Base-by-base conservation (phyloP, 352 stramenopile genomes). In the Aphanomyces invadans region DNA sequence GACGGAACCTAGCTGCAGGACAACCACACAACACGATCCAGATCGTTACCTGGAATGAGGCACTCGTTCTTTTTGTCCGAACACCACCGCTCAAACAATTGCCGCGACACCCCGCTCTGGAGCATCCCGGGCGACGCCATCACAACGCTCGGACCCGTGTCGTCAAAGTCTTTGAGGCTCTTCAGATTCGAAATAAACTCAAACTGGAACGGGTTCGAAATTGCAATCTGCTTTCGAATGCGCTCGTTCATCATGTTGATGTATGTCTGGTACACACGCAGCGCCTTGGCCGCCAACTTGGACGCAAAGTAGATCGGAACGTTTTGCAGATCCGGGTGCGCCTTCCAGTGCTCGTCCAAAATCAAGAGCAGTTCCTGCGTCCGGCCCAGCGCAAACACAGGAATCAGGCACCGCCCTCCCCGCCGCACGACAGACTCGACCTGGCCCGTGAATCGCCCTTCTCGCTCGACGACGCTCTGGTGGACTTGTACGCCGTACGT, bases 221-320 rank as follows among this genome's bases (percentile, higher is more conserved):
- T 90, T 56, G 98, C 95, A 78, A 99, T 99, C 76, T 98, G 95
- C 72, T 96, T 95, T 52, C 88, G 85, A 49, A 96, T 98, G 63
- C 97, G 86, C 7, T 96, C 88, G 79, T 99, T 99, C 97, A 99
- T 99, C 95, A 99, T 99, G 74, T 99, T 99, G 62, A 99, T 97
- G 77, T 99, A 99, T 19, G 95, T 99, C 74, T 99, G 95, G 84
- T 99, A 99, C 23, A 99, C 95, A 36, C 97, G 83, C 69, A 99
- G 76, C 3, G 96, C 95, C 70, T 98, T 95, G 23, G 83, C 92
- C 7, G 96, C 96, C 51, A 99, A 73, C 60, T 98, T 98, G 36
- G 92, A 98, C 3, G 96, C 96, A 82, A 99, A 99, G 75, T 98
- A 99, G 71, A 99, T 98, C 15, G 97, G 97, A 39, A 99, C 95